Base-by-base conservation (phyloP, 768 basidiomycete genomes). In the Boletus pseudo-olivaceus region DNA sequence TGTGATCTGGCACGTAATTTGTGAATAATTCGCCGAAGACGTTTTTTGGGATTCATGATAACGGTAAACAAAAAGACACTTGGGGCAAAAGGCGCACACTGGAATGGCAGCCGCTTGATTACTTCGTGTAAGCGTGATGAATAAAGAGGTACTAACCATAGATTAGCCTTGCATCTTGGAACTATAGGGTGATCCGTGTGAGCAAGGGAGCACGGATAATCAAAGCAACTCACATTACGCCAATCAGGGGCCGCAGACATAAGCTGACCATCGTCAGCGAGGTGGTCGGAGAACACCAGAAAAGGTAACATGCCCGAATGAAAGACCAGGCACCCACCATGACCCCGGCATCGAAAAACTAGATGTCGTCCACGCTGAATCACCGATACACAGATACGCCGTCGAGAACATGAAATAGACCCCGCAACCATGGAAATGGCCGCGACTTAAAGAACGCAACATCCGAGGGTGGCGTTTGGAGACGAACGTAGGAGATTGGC, bases 351-450 rank as follows among this genome's bases (percentile, higher is more conserved):
- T n/a, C n/a, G n/a, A n/a, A n/a, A n/a, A n/a, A n/a, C n/a, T n/a
- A 17, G 12, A 65, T 5, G 60, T 57, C 4, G 53, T 38, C 32
- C 56, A 60, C 7, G 32, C 19, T 2, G 54, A 43, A 37, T 56
- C 38, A 7, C 64, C 70, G 65, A 86, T 85, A 62, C 82, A 86
- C 35, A 82, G 82, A 17, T 78, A 73, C 14, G 82, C 81, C 55
- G 77, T 81, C 45, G 78, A 79, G 76, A 85, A 85, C 43, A 86
- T 72, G 53, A 85, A 71, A 63, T 81, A 83, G 53, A 84, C 65
- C 82, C 82, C 5, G 75, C 73, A 50, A 74, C 75, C 66, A 84
- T 70, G 40, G 40, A 26, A n/a, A 15, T 26, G 12, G 7, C 40
- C 40, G 14, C 23, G 14, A 26, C 14, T 41, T 41, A 23, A 41